Base-by-base conservation (phyloP, 768 basidiomycete genomes). In the Hericium erinaceus region DNA sequence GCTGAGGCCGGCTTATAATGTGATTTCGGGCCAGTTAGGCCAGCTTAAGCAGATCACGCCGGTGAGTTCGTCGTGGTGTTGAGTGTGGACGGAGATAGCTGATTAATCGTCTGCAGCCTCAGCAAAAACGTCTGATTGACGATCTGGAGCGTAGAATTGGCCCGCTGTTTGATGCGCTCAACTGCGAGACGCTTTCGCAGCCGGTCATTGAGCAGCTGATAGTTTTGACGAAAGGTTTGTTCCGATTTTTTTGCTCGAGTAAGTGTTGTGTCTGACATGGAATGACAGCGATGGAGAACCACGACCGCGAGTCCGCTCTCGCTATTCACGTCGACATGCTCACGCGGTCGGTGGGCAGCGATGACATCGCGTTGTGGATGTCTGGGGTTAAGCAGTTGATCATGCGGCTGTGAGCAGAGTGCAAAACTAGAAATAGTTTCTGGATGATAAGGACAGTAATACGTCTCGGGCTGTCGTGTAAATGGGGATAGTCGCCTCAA, bases 351-450 rank as follows among this genome's bases (percentile, higher is more conserved):
- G 79, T 83, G 57, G 87, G 86, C 44, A 9, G 33, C 8, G 87
- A 91, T 54, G 92, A 95, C 64, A 91, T 95, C 67, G 84, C 81
- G 1, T 66, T 89, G 56, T 89, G 85, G 86, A 89, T 94, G 91
- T 85, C 92, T 12, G 92, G 89, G 7, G 72, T 95, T 58, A 95
- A 95, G 71, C 91, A 93, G 68, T 70, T 97, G 63, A 89, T 95
- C 66, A 74, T 84, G 75, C 78, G 81, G 63, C 64, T 91, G 71
- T 89, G 56, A 61, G 16, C n/a, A 1, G 41, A 44, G 9, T 6
- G 41, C 41, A 44, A 12, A 44, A 44, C 33, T 33, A 33, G 33
- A 33, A 33, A 33, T 33, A 33, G 33, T 33, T 44, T 44, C 41
- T 44, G 41, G 41, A 44, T 44, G 33, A 33, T 22, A 33, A 33